These are phyloP conservation scores for Penicillium waksmanii DNA, from an alignment of 495 filamentous ascomycete species.

Conservation along the genomic window DNA sequence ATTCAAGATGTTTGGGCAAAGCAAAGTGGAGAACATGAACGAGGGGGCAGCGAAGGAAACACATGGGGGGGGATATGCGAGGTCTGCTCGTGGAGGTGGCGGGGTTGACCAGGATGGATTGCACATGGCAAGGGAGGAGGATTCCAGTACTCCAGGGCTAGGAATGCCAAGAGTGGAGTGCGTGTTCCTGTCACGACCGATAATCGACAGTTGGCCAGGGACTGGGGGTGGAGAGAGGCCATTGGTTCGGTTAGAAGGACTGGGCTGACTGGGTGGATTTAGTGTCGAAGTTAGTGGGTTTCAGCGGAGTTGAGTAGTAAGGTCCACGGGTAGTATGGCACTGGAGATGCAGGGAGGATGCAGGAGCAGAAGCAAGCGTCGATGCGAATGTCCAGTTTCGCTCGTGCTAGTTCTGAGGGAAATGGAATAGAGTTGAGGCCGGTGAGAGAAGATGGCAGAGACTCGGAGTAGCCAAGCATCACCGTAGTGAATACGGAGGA, in stretches of 20 bases:
- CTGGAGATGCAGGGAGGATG: background rate
- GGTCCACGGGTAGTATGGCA: background rate
- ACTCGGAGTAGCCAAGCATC: too few species aligned
- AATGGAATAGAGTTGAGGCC: slow-evolving; percentile 5
- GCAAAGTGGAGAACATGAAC: background rate
- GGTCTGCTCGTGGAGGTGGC: background rate
- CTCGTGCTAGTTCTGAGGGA: background rate
- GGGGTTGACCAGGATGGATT: background rate
- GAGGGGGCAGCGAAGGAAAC: background rate
- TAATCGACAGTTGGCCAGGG: slow-evolving; percentile 6
- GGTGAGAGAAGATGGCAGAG: slow-evolving; percentile 5
- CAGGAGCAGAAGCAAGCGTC: background rate
- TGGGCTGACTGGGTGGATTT: slow-evolving; percentile 2
- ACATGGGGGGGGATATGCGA: background rate
- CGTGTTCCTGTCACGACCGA: slow-evolving; percentile 1
- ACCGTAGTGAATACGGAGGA: background rate
- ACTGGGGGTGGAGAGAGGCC: background rate
- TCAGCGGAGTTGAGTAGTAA: background rate
- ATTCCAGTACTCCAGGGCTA: background rate
- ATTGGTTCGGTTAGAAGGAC: slow-evolving; percentile 25
- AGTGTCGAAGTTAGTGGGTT: slow-evolving; percentile 4
- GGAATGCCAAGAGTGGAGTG: slow-evolving; percentile 12
- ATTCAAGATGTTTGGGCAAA: background rate
- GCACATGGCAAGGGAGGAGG: background rate
- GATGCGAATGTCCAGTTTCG: background rate